Base-by-base conservation (phyloP, 768 basidiomycete genomes). In the Boletus fagicola region DNA sequence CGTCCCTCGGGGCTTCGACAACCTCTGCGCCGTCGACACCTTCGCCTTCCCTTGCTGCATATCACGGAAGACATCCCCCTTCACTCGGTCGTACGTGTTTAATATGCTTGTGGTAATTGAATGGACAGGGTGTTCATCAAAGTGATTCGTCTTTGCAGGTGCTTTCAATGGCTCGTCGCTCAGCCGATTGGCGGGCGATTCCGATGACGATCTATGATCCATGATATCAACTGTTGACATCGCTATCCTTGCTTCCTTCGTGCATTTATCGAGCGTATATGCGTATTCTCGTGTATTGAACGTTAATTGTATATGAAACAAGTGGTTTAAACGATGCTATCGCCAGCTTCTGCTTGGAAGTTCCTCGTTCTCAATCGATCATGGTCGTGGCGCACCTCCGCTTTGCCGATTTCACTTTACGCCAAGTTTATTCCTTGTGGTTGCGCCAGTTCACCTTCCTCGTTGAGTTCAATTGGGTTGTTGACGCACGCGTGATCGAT, bases 21-120 rank as follows among this genome's bases (percentile, higher is more conserved):
- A 39, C 55, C 60, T 58, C 73, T 50, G 56, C 63, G 39, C 63
- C 75, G 48, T 66, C 70, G 31, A 75, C 76, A 2, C 72, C 76
- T 7, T 68, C 73, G 0, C 74, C 76, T 5, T 75, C 75, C n/a
- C 68, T 76, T 12, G 72, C 74, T 9, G 72, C 76, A 5, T 77
- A 76, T 49, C 63, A 75, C 15, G 77, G 77, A 30, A 72, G 66
- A 52, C 77, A 78, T 53, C 64, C 68, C 18, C 57, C 66, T 31
- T 65, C 68, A 4, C 66, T 65, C 8, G 77, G 74, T 53, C 74
- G 76, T 78, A 47, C 63, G 77, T 65, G 12, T 43, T 42, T 30
- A 36, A 5, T 26, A 28, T 40, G 7, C 5, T 47, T 24, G 16
- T 39, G 10, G 18, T 18, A 24, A 24, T 20, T 20, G 16, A 42